Evolutionary conservation across 164 flowering plant species (phyloP).

Genomic region (Chloranthus sessilifolius): DNA sequence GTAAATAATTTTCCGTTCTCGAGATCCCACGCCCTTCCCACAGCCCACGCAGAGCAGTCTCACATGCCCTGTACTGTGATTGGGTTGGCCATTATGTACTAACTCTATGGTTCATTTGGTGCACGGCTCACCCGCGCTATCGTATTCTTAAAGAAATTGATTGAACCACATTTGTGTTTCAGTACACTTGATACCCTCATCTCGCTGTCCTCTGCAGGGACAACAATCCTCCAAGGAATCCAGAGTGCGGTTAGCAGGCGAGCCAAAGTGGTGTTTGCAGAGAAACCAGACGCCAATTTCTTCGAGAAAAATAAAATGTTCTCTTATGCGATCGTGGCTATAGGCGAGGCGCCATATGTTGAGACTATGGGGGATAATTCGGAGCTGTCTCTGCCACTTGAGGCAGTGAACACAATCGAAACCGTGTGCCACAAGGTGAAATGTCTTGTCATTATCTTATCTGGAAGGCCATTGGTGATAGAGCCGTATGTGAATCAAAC

Average conservation of each 20-base stretch:
- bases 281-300: constrained; percentile 19
- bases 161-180: neutral
- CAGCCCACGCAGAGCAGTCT: too few relatives aligned
- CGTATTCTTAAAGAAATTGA: too few relatives aligned
- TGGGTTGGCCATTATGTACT: too few relatives aligned
- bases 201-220: constrained; percentile 12
- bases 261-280: constrained; percentile 23
- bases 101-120: too few relatives aligned
- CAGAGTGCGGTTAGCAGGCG: constrained; percentile 20
- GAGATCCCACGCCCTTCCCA: too few relatives aligned
- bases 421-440: constrained; percentile 21
- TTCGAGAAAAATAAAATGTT: constrained; percentile 11
- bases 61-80: too few relatives aligned
- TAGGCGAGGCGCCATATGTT: constrained; percentile 30
- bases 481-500: constrained; percentile 26
- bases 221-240: constrained; percentile 31
- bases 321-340: constrained; percentile 30
- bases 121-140: too few relatives aligned
- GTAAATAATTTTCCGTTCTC: neutral
- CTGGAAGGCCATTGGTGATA: constrained; percentile 30
- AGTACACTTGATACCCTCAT: neutral
- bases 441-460: constrained; percentile 29
- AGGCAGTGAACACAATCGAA: constrained; percentile 17
- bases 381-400: constrained; percentile 15
- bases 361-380: constrained; percentile 26